These are phyloP conservation scores for Eimeria tenella DNA, from an alignment of 169 alveolate genomes.

Conservation along the genomic window DNA sequence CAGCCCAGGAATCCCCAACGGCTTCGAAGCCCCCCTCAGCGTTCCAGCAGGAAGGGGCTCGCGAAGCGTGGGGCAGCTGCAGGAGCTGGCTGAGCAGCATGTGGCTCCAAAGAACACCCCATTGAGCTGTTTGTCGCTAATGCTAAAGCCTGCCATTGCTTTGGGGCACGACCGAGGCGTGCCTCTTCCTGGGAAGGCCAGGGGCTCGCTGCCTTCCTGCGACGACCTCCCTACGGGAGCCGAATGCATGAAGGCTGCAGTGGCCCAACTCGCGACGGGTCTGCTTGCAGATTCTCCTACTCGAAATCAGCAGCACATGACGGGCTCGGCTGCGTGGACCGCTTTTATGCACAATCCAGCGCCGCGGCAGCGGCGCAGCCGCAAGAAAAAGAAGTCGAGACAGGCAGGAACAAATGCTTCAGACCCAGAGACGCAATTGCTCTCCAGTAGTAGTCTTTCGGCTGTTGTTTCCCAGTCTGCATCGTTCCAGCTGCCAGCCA, in stretches of 20 bases:
- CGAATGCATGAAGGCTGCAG: constrained; percentile 6
- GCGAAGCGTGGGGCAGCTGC: constrained; percentile 1
- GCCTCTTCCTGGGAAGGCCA: not conserved
- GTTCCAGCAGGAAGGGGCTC: not conserved
- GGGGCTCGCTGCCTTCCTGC: constrained; percentile 10
- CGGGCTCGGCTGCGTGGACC: not conserved
- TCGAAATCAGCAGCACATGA: not conserved
- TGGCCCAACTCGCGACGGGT: constrained; percentile 35
- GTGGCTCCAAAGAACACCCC: constrained; percentile 2
- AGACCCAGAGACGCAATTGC: not conserved
- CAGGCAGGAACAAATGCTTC: not conserved
- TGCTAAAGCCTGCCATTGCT: constrained; percentile 21
- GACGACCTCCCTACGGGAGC: constrained; percentile 37
- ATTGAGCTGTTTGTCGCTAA: not conserved
- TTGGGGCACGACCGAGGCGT: constrained; percentile 12
- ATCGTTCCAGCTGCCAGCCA: not conserved
- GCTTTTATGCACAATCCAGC: not conserved
- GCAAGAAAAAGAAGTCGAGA: constrained; percentile 39
- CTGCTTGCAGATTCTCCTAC: not conserved
- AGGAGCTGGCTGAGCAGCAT: constrained; percentile 18
- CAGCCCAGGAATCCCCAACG: not conserved
- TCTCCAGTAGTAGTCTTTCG: not conserved
- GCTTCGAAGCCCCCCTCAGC: not conserved
- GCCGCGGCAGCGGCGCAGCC: constrained; percentile 54
- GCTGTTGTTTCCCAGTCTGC: not conserved